A percentile compares a stretch with the other conserved stretches of the same genome.
phyloP scores from a whole-genome alignment of 345 rosid species.

The Eucalyptus microcorys region DNA sequence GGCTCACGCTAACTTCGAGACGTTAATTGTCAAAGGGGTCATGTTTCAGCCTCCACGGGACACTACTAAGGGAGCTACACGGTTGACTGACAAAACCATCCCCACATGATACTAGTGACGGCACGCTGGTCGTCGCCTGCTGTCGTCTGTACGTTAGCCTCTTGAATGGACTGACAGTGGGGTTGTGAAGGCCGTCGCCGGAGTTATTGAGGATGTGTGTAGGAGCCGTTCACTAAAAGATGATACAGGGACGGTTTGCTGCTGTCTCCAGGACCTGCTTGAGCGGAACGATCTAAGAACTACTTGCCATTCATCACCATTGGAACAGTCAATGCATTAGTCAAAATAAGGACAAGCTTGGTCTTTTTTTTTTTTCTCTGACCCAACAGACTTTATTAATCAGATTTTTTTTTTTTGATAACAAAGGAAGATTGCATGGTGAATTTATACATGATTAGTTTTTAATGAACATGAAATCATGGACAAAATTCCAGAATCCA shows the following conservation, averaged over 20 bases:
- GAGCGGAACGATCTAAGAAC: not conserved
- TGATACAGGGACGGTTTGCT: not conserved
- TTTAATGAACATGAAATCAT: not conserved
- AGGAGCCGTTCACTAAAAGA: not conserved
- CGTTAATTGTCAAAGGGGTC: constrained; percentile 61
- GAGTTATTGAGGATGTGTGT: not conserved
- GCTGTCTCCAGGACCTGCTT: not conserved
- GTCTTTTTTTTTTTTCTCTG: not conserved
- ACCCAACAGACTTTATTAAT: not conserved
- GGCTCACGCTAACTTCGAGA: constrained; percentile 54
- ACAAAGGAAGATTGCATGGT: not conserved
- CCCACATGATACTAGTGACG: not conserved
- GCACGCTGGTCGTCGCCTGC: not conserved
- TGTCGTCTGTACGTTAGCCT: not conserved
- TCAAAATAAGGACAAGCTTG: not conserved
- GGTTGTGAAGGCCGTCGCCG: not conserved
- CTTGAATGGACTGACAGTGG: not conserved
- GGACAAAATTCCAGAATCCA: not conserved
- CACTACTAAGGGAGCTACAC: too few relatives aligned
- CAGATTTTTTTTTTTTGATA: too few relatives aligned
- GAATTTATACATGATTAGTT: not conserved
- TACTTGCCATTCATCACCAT: not conserved
- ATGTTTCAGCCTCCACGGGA: not conserved
- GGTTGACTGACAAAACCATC: not conserved
- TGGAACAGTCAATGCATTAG: not conserved